Evolutionary conservation across 129 eudicot genomes (phyloP).

Genomic region (Flaveria bidentis): DNA sequence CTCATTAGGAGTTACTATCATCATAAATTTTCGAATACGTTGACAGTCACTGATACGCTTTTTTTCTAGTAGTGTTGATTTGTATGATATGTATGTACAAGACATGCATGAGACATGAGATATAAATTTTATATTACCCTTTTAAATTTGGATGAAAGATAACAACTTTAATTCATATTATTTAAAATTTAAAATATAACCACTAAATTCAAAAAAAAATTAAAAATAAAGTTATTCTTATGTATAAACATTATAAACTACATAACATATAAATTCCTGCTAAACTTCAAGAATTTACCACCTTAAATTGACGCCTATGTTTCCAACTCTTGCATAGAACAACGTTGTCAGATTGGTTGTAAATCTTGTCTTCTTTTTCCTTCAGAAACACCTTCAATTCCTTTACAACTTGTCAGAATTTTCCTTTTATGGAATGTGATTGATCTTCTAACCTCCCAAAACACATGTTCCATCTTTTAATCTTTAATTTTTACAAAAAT

Average conservation of each 20-base stretch:
- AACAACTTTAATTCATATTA: neutral
- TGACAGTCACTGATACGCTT: no score
- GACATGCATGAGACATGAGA: no score
- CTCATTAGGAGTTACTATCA: no score
- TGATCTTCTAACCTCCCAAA: constrained; percentile 21
- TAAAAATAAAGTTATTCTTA: neutral
- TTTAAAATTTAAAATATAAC: no score
- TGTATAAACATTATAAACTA: neutral
- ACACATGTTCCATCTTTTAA: neutral
- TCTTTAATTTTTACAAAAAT: neutral
- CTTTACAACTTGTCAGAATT: constrained; percentile 34
- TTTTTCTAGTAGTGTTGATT: no score
- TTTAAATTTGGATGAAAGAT: no score
- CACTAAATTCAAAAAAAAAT: no score
- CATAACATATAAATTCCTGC: neutral
- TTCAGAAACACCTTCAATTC: constrained; percentile 9
- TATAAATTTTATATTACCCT: no score
- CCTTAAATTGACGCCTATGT: constrained; percentile 35
- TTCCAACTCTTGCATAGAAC: constrained; percentile 27
- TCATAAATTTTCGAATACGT: no score
- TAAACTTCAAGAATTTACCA: neutral
- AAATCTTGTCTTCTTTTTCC: constrained; percentile 29
- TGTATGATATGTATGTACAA: no score
- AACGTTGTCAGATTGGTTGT: constrained; percentile 37
- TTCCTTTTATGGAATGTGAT: constrained; percentile 32